Evolutionary conservation across 2,329 filamentous ascomycete species (phyloP).

Genomic region (Talaromyces islandicus): DNA sequence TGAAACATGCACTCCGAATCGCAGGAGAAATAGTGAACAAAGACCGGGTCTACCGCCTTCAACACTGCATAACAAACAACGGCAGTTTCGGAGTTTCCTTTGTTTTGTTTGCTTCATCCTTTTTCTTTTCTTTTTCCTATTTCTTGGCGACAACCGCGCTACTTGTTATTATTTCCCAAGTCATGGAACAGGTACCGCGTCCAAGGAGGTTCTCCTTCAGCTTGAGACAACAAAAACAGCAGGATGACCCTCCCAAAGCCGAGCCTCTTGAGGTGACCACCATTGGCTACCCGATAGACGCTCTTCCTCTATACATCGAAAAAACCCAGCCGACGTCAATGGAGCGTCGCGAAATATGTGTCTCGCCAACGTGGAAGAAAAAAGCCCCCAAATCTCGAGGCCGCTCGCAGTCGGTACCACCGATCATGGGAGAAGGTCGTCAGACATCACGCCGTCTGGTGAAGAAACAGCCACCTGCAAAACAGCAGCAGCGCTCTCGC

Average conservation of each 20-base stretch:
- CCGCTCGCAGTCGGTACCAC: slow-evolving; percentile 9
- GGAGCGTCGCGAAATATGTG: slow-evolving; percentile 12
- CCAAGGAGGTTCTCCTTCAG: slow-evolving; percentile 9
- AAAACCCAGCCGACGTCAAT: background rate
- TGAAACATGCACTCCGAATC: background rate
- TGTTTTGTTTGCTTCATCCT: background rate
- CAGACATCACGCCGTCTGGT: slow-evolving; percentile 25
- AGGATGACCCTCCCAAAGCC: background rate
- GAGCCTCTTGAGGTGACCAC: slow-evolving; percentile 1
- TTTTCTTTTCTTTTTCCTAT: background rate
- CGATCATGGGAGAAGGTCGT: slow-evolving; percentile 9
- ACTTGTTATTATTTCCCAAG: background rate
- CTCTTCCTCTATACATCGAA: background rate
- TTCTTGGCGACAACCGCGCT: background rate
- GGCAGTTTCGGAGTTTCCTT: background rate
- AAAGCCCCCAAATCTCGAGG: slow-evolving; percentile 10
- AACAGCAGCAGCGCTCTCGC: slow-evolving; percentile 16
- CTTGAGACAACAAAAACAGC: background rate
- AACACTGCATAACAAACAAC: background rate
- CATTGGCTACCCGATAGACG: slow-evolving; percentile 7
- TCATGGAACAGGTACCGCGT: background rate
- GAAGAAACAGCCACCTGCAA: slow-evolving; percentile 27
- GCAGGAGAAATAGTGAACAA: background rate
- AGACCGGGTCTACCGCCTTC: background rate
- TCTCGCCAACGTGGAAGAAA: slow-evolving; percentile 16